Base-by-base conservation (phyloP, 1,284 basidiomycete genomes). In the Trichosporon coremiiforme region DNA sequence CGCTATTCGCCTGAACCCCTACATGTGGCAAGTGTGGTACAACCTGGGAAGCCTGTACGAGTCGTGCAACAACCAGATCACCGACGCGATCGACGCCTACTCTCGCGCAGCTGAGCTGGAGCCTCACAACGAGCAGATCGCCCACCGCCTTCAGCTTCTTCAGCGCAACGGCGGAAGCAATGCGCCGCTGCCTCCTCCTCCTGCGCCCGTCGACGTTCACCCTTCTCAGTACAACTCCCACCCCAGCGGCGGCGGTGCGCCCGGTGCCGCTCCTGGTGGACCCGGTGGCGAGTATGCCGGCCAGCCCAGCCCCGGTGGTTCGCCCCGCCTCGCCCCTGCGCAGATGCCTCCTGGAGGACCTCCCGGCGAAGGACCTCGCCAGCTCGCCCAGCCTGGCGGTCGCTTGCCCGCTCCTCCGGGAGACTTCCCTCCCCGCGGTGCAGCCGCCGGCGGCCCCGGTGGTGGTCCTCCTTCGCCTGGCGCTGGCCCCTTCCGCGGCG, bases 11-110 rank as follows among this genome's bases (percentile, higher is more conserved):
- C 95, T 99, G 84, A 98, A 99, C 80, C 96, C 96, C 0, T 99
- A 97, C 87, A 98, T 99, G 75, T 95, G 94, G 65, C 96, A 99
- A 83, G 96, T 99, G 3, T 99, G 97, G 96, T 98, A 95, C 84
- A 95, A 99, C 85, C 89, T 99, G 31, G 97, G 96, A 64, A 93
- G 91, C 74, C 86, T 99, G 0, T 99, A 99, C 82, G 96, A 99
- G 84, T 93, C 91, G 74, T 99, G 96, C 87, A 99, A 99, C 86
- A 98, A 99, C 82, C 97, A 99, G 84, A 95, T 98, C 80, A 91
- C 92, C 62, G 97, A 99, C 80, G 96, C 97, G 36, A 98, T 99
- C 79, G 96, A 99, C 77, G 96, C 97, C 0, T 99, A 99, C 79
- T 92, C 92, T 8, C 89, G 94, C 22, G 95, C 95, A 0, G 89